Evolutionary conservation across 2,329 filamentous ascomycete species (phyloP), one percentile per base, ranked within the genome.

Genomic region (Aotearoamyces nothofagi): DNA sequence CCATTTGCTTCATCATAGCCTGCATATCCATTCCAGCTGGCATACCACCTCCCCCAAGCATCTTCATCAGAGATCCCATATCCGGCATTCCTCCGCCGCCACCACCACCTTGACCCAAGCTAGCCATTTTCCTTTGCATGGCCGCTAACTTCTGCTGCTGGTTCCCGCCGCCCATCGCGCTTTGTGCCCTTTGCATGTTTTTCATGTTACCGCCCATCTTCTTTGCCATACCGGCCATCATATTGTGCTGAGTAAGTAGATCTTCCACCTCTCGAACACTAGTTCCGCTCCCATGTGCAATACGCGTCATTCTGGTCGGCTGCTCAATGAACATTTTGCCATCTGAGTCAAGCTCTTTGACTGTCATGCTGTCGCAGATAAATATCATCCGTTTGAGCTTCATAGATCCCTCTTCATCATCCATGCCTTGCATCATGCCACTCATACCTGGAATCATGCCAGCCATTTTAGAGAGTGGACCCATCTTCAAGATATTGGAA

Each of bases 171-270:
- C 78, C 81, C 75, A 94, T 83, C 38, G 81, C 82, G 31, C 79
- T 78, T 55, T 96, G 86, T 1, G 86, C 86, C 29, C 78, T 75
- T 53, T 94, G 83, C 78, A 96, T 92, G 51, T 94, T 92, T 60
- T 90, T 90, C 78, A 93, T 92, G 51, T 82, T 86, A 22, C 86
- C 86, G 33, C 90, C 87, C 73, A 98, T 92, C 61, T 92, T 92
- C 74, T 96, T 98, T 27, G 90, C 90, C 84, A 98, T 94, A 33
- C 82, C 82, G 1, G 83, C 81, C 90, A 98, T 98, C 80, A 96
- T 93, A 43, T 82, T 77, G 53, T 96, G 87, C 56, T 98, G 90
- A 0, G 86, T 93, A n/a, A 98, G 68, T 5, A 98, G 63, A 47
- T 98, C 90, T 54, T 98, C 90, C 10, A 98, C 84, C 53, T 98